Conservation (phyloP, 805 yeast genomes). For the Brettanomyces bruxellensis region DNA sequence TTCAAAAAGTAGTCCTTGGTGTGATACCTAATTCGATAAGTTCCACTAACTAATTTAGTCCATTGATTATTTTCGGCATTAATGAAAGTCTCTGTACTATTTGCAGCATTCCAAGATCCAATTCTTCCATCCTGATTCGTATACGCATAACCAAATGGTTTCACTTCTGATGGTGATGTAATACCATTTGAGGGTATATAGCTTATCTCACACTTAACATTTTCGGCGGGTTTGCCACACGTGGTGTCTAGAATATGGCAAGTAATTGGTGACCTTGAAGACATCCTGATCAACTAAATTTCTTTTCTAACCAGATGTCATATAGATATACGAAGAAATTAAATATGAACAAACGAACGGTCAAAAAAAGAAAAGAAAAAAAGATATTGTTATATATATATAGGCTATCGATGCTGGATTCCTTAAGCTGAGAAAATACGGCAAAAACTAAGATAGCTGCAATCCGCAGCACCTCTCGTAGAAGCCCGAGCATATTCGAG, state of each 20-base stretch:
- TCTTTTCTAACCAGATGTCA: no score
- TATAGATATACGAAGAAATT: no score
- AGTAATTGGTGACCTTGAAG: conserved; percentile 49
- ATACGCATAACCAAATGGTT: conserved; percentile 54
- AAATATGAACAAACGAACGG: no score
- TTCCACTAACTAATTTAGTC: conserved; percentile 46
- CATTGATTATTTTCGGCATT: conserved; percentile 25
- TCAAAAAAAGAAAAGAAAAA: no score
- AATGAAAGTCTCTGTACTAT: conserved; percentile 5
- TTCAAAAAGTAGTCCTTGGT: conserved; percentile 55
- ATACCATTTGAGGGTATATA: conserved; percentile 21
- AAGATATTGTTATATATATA: no score
- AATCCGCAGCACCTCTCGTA: no score
- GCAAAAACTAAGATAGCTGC: no score
- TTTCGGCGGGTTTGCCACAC: conserved; percentile 69
- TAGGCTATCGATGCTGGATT: no score
- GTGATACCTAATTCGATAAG: conserved; percentile 68
- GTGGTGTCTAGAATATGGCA: conserved; percentile 88
- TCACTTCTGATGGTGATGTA: conserved; percentile 1
- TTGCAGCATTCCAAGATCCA: conserved; percentile 43
- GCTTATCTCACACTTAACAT: conserved; percentile 61
- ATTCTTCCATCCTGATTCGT: conserved; percentile 83
- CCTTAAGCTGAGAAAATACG: no score
- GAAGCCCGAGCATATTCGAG: no score
- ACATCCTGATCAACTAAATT: conserved; percentile 9